Evolutionary conservation across 306 rosid genomes (phyloP).

Genomic region (Malus asiatica): DNA sequence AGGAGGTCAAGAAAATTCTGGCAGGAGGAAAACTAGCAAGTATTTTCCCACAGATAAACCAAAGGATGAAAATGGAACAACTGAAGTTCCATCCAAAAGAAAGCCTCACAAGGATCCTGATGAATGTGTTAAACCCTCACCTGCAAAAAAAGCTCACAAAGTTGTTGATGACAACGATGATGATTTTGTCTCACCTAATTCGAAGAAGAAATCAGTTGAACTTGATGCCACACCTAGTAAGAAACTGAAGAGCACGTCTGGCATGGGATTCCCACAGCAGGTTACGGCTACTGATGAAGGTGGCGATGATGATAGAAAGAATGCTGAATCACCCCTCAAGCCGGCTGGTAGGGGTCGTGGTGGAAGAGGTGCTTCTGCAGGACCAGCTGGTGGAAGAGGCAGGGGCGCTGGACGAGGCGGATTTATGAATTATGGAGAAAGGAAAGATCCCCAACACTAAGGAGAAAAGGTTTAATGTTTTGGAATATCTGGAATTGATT

Average conservation of each 20-base stretch:
- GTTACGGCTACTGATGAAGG: conserved; percentile 42
- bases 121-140: conserved; percentile 27
- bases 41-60: conserved; percentile 48
- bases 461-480: conserved; percentile 77
- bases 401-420: conserved; percentile 94
- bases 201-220: conserved; percentile 40
- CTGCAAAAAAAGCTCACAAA: conserved; percentile 35
- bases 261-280: conserved; percentile 48
- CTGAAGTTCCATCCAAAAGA: conserved; percentile 60
- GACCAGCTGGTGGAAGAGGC: conserved; percentile 71
- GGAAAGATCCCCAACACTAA: conserved; percentile 94
- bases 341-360: conserved; percentile 79
- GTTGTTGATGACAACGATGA: conserved; percentile 42
- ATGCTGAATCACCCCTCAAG: conserved; percentile 30
- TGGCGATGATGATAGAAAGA: conserved; percentile 43
- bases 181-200: conserved; percentile 32
- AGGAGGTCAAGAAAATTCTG: conserved; percentile 50
- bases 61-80: conserved; percentile 41
- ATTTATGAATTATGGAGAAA: conserved; percentile 90
- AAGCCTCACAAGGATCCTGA: conserved; percentile 37
- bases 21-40: conserved; percentile 77
- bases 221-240: conserved; percentile 54
- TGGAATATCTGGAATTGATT: conserved; percentile 3
- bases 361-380: conserved; percentile 58
- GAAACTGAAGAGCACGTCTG: conserved; percentile 65